Percentiles rank a stretch among this genome's conserved stretches.
Evolutionary conservation across 2,329 filamentous ascomycete genomes (phyloP).

Genomic region (Paradendryphiella salina): DNA sequence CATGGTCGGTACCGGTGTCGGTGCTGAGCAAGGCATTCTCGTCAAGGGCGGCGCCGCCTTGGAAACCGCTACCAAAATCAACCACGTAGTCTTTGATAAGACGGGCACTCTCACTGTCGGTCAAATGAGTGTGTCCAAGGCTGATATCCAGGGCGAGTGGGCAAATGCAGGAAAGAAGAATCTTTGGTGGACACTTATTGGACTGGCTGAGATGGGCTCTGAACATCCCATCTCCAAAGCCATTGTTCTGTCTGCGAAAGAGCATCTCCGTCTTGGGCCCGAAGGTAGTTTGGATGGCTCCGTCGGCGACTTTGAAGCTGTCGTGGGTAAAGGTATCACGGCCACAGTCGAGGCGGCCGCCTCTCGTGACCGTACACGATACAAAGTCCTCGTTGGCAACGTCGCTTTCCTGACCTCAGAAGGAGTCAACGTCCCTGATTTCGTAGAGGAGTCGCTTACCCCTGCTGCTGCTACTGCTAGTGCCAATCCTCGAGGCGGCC

Average conservation of each 20-base stretch:
- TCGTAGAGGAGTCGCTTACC: slow-evolving; percentile 57
- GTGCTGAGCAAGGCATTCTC: slow-evolving; percentile 93
- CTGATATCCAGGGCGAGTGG: slow-evolving; percentile 71
- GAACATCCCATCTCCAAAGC: slow-evolving; percentile 96
- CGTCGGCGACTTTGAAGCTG: slow-evolving; percentile 80
- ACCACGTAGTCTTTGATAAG: slow-evolving; percentile 90
- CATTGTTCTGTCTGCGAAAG: slow-evolving; percentile 74
- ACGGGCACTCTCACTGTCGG: slow-evolving; percentile 93
- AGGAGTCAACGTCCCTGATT: slow-evolving; percentile 64
- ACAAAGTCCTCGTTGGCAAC: slow-evolving; percentile 83
- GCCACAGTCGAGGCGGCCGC: slow-evolving; percentile 78
- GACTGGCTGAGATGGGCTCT: slow-evolving; percentile 91
- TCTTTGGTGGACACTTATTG: slow-evolving; percentile 95
- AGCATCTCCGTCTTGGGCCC: slow-evolving; percentile 69
- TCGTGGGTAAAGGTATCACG: slow-evolving; percentile 81
- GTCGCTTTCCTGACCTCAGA: slow-evolving; percentile 73
- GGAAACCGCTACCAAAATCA: slow-evolving; percentile 87
- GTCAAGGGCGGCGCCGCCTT: slow-evolving; percentile 94
- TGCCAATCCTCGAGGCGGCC: slow-evolving; percentile 39
- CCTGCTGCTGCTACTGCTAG: slow-evolving; percentile 29
- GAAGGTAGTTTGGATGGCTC: slow-evolving; percentile 80
- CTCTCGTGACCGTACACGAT: slow-evolving; percentile 68
- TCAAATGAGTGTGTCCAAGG: slow-evolving; percentile 87
- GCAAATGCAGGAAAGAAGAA: slow-evolving; percentile 67
- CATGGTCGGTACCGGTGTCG: slow-evolving; percentile 98